phyloP scores from a whole-genome alignment of 164 flowering plant genomes.

The Buxus sempervirens region DNA sequence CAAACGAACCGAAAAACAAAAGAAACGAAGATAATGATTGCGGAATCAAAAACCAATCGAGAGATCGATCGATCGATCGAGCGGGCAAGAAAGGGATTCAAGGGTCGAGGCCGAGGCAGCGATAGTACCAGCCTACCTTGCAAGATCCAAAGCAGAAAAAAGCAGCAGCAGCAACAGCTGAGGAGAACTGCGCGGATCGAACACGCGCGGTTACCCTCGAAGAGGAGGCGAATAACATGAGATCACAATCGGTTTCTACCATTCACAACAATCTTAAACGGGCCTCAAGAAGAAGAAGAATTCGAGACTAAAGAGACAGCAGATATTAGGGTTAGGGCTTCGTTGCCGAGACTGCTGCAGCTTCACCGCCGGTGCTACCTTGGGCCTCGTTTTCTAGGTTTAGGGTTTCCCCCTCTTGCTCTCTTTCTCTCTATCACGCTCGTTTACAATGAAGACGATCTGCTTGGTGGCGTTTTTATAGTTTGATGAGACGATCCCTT shows the following conservation, averaged over 20 bases:
- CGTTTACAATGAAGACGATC: too few species aligned
- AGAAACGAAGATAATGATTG: not conserved
- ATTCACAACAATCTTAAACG: conserved; percentile 17
- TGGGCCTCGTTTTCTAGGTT: too few species aligned
- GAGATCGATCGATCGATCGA: not conserved
- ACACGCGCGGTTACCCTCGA: conserved; percentile 24
- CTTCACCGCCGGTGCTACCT: too few species aligned
- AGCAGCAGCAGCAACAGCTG: not conserved
- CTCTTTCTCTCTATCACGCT: too few species aligned
- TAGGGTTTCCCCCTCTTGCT: too few species aligned
- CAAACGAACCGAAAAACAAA: not conserved
- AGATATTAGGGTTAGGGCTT: not conserved
- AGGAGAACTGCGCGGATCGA: conserved; percentile 15
- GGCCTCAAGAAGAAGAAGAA: not conserved
- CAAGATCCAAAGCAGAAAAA: conserved; percentile 43
- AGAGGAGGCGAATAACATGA: conserved; percentile 14
- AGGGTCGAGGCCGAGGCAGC: conserved; percentile 93
- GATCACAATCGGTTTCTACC: conserved; percentile 21
- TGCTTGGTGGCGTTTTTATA: too few species aligned
- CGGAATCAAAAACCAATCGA: too few species aligned
- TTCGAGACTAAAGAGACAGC: not conserved
- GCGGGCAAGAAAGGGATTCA: conserved; percentile 20
- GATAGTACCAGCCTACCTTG: conserved; percentile 85
- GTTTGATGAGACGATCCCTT: too few species aligned
- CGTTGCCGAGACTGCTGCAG: too few species aligned